Base-by-base conservation (phyloP, 139 green algal species). In the Bryopsis sp. region DNA sequence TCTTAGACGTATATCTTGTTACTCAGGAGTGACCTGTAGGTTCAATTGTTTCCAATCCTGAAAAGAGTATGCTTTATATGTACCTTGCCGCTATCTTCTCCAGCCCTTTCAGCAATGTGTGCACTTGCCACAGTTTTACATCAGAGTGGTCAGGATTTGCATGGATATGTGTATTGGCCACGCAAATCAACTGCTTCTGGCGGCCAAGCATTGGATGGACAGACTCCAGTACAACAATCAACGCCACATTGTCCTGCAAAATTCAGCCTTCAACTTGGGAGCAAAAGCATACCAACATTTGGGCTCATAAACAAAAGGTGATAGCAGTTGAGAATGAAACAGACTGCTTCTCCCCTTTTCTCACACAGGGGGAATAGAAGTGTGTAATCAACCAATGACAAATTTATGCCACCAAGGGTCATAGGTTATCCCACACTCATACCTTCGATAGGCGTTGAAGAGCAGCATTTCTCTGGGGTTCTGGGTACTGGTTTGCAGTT, bases 91-190 rank as follows among this genome's bases (percentile, higher is more conserved):
- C 93, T 59, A 98, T 98, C 82, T 98, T 98, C 78, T 99, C 94
- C 76, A 99, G 83, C 1, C 94, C 94, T 77, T 99, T 99, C 34
- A 99, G 85, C 82, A 98, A 84, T 39, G 94, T 98, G 85, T 99
- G 92, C 77, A 98, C 92, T 83, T 99, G 94, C 94, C 94, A 99
- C 47, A 99, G 85, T 86, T 99, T 99, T 47, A 99, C 90, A 54
- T 99, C 93, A 43, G 89, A 94, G 3, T 96, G 81, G 83, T 99
- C 93, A 0, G 90, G 88, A 79, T 98, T 97, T 67, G 92, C 88
- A 73, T 99, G 94, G 76, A 99, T 99, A 85, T 99, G 94, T 22
- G 94, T 97, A 81, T 99, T 99, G 72, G 94, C 94, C 39, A 99
- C 89, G 79, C 93, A 99, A 59, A 99, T 83, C 15, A 99, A 86